These are phyloP conservation scores for Colletotrichum neosansevieriae DNA, from an alignment of 2,329 filamentous ascomycete species.

Conservation along the genomic window DNA sequence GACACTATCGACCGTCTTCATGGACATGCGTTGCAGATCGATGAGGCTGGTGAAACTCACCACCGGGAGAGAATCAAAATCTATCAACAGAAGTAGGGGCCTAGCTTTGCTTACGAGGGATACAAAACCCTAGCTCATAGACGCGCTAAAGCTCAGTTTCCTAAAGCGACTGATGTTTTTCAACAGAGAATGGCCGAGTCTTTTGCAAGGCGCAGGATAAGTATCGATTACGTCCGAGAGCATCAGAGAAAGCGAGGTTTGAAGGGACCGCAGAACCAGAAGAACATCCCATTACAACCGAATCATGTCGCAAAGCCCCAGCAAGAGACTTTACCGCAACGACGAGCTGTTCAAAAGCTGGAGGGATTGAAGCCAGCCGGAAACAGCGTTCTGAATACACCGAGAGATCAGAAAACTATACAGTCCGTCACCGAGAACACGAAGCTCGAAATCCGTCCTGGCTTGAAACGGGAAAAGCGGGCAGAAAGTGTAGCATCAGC, in stretches of 20 bases:
- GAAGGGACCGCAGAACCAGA: background rate
- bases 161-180: fast-evolving
- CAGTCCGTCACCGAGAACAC: background rate
- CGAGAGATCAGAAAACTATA: background rate
- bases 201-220: background rate
- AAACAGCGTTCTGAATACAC: fast-evolving
- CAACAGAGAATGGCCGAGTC: background rate
- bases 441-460: fast-evolving
- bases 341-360: no score
- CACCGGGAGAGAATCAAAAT: background rate
- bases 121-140: fast-evolving
- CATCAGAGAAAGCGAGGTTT: background rate
- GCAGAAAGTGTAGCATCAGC: background rate
- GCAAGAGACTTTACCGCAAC: no score
- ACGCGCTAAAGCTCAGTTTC: fast-evolving
- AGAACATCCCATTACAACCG: no score
- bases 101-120: background rate
- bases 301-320: background rate
- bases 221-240: background rate
- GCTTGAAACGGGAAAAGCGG: background rate
- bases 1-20: background rate
- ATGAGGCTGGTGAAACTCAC: fast-evolving
- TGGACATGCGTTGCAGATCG: background rate
- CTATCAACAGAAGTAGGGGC: background rate
- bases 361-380: fast-evolving